Percentiles rank a stretch among this genome's conserved stretches.
These are phyloP conservation scores for Ceratocystis colombiana DNA, from an alignment of 2,329 filamentous ascomycete genomes.

Conservation along the genomic window DNA sequence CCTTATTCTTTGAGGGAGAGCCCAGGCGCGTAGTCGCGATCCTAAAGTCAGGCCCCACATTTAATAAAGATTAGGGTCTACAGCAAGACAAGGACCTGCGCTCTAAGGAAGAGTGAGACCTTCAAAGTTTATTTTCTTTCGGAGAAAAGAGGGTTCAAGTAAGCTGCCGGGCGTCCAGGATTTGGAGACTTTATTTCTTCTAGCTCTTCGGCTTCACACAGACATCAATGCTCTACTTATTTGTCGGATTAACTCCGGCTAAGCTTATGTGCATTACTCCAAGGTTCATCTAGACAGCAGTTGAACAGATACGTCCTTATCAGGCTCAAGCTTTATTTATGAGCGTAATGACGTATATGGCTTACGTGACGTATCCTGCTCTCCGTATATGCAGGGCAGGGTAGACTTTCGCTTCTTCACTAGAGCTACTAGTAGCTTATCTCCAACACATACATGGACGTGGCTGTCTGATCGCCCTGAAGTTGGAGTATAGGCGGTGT, in stretches of 20 bases:
- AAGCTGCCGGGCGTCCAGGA: background rate
- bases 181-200: background rate
- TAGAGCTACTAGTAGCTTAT: background rate
- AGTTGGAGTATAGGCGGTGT: conserved; percentile 6
- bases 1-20: background rate
- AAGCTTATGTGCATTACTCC: background rate
- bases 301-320: background rate
- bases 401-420: too few relatives aligned
- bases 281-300: background rate
- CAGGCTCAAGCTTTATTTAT: too few relatives aligned
- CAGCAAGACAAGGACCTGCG: background rate
- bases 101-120: background rate
- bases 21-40: conserved; percentile 10
- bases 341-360: too few relatives aligned
- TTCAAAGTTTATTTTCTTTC: background rate
- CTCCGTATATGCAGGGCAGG: too few relatives aligned
- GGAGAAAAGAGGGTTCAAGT: background rate
- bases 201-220: background rate
- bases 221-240: background rate
- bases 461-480: background rate
- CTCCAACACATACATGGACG: background rate
- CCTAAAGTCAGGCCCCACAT: background rate
- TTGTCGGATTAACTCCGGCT: background rate
- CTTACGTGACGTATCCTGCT: too few relatives aligned
- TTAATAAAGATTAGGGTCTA: background rate